Conservation (phyloP, 75 land plant genomes). For the Picea sitchensis region DNA sequence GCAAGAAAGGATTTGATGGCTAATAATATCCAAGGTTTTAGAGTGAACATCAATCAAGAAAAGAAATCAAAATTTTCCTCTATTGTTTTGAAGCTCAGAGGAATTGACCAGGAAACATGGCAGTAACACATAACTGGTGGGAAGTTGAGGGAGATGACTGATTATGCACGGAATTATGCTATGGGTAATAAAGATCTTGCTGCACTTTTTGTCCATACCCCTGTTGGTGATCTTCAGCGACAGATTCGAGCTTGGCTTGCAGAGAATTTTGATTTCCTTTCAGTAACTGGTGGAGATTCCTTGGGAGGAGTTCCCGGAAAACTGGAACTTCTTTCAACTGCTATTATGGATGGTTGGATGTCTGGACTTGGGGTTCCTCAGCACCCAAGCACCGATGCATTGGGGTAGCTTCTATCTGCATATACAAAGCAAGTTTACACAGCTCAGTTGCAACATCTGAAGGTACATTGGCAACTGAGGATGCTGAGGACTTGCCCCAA, state of each 20-base stretch:
- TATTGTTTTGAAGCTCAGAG: conserved; percentile 36
- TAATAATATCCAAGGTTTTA: conserved; percentile 24
- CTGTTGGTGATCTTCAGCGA: conserved; percentile 48
- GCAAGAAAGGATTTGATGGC: conserved; percentile 16
- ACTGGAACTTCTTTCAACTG: conserved; percentile 44
- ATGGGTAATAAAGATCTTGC: conserved; percentile 43
- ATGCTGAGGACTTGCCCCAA: conserved; percentile 39
- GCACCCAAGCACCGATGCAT: conserved; percentile 38
- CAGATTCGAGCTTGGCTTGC: conserved; percentile 47
- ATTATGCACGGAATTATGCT: conserved; percentile 2
- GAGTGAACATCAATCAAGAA: conserved; percentile 34
- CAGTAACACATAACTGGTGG: no score
- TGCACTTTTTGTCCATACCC: conserved; percentile 46
- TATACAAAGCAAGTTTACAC: conserved; percentile 41
- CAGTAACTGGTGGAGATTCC: conserved; percentile 33
- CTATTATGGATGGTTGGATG: conserved; percentile 54
- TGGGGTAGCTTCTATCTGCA: conserved; percentile 41
- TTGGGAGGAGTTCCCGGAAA: conserved; percentile 17
- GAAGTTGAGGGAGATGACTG: no score
- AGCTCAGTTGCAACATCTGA: conserved; percentile 38
- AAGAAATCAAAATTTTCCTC: conserved; percentile 45
- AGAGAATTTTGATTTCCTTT: conserved; percentile 40
- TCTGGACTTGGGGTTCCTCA: conserved; percentile 39
- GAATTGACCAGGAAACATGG: conserved; percentile 26
- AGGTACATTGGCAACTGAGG: conserved; percentile 39